Conservation (phyloP, 2,329 filamentous ascomycete genomes). For the Claviceps quebecensis region DNA sequence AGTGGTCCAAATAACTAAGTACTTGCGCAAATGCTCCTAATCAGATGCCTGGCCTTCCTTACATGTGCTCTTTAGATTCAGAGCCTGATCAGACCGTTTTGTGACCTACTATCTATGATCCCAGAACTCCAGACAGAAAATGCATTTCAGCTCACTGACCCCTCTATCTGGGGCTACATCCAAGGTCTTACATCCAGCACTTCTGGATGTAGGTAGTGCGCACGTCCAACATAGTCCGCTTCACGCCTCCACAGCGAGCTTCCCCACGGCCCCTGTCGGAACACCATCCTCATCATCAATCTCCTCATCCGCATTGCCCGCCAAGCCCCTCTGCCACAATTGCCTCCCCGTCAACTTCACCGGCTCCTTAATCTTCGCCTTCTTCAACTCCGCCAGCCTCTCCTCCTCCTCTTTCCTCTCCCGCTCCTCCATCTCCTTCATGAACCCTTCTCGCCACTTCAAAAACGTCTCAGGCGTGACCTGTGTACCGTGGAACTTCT, state of each 20-base stretch:
- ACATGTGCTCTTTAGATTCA: neutral
- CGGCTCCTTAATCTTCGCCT: conserved; percentile 61
- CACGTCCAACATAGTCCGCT: neutral
- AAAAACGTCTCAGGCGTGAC: conserved; percentile 81
- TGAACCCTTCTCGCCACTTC: conserved; percentile 67
- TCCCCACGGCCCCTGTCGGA: conserved; percentile 48
- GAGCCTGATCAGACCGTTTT: neutral
- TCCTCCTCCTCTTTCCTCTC: conserved; percentile 58
- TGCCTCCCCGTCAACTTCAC: conserved; percentile 59
- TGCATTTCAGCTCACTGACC: neutral
- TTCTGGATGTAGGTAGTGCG: neutral
- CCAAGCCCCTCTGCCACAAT: conserved; percentile 65
- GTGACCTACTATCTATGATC: neutral
- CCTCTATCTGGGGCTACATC: neutral
- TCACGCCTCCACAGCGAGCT: conserved; percentile 51
- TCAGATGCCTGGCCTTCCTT: neutral
- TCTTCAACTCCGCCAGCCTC: conserved; percentile 68
- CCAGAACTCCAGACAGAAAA: neutral
- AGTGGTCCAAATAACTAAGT: neutral
- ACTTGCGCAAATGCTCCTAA: neutral
- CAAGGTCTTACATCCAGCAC: neutral
- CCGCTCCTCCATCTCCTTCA: conserved; percentile 66
- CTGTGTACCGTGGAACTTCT: conserved; percentile 82
- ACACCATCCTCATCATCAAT: conserved; percentile 50
- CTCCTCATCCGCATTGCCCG: conserved; percentile 50